A percentile compares a stretch with the other conserved stretches of the same genome.
Conservation (phyloP, 225 moss, liverwort and hornwort species). For the Pleurozium schreberi region DNA sequence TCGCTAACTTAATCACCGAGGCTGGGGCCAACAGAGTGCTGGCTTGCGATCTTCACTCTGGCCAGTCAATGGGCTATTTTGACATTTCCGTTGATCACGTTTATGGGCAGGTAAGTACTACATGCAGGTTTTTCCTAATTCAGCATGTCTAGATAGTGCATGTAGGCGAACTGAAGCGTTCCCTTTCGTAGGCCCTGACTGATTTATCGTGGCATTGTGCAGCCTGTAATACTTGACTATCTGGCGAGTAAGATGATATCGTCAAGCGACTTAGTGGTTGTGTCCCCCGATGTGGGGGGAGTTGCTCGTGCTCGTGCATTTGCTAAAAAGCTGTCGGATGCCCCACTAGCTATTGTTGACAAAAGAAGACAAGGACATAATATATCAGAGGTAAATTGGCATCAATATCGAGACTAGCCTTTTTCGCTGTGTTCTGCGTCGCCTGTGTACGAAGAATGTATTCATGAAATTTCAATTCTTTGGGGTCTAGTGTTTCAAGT, state of each 20-base stretch:
- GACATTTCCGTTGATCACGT: conserved; percentile 98
- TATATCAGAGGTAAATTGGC: conserved; percentile 58
- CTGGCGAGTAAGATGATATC: conserved; percentile 99
- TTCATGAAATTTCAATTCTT: neutral
- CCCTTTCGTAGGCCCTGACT: neutral
- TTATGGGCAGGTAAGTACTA: conserved; percentile 39
- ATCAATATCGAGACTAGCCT: neutral
- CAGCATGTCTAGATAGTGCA: neutral
- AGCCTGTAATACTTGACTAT: conserved; percentile 98
- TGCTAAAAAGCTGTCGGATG: conserved; percentile 96
- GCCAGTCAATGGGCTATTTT: conserved; percentile 98
- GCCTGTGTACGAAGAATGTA: neutral
- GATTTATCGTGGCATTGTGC: conserved; percentile 5
- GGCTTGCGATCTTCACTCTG: conserved; percentile 95
- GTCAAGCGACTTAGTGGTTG: conserved; percentile 87
- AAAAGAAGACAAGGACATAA: conserved; percentile 97
- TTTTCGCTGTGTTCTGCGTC: neutral
- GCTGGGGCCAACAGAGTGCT: conserved; percentile 96
- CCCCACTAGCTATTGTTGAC: conserved; percentile 94
- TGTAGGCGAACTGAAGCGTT: neutral
- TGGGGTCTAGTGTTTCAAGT: neutral
- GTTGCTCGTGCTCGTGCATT: conserved; percentile 96
- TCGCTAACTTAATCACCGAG: conserved; percentile 90
- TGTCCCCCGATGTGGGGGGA: conserved; percentile 96
- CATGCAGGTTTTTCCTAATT: neutral